phyloP scores from a whole-genome alignment of 768 basidiomycete species.

The Phylloporus rhodoxanthus region DNA sequence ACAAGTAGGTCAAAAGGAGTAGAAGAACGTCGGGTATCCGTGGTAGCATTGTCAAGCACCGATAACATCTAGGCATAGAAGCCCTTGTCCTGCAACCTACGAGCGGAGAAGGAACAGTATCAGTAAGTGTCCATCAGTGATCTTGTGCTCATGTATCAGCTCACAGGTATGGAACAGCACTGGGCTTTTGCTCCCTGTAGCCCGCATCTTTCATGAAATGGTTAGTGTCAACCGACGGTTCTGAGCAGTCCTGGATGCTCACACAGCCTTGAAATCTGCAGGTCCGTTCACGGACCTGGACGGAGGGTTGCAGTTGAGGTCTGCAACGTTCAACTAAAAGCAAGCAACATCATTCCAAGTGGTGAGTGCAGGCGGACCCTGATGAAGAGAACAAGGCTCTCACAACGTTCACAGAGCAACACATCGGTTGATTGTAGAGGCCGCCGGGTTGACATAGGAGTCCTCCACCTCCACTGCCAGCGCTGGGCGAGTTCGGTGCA shows the following conservation, averaged over 20 bases:
- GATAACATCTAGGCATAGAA: background rate
- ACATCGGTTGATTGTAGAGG: background rate
- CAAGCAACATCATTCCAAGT: background rate
- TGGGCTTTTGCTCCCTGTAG: background rate
- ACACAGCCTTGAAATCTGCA: no score
- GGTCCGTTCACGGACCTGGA: no score
- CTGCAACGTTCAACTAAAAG: background rate
- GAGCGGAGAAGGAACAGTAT: background rate
- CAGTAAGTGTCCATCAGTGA: background rate
- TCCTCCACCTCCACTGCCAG: no score
- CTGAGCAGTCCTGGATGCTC: no score
- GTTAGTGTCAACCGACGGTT: no score
- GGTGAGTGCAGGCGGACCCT: background rate
- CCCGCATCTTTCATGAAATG: no score
- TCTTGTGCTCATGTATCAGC: background rate
- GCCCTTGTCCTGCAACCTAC: background rate
- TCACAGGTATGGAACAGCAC: background rate
- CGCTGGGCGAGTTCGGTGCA: background rate
- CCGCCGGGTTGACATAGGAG: no score
- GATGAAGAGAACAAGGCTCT: background rate
- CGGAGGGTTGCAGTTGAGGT: no score
- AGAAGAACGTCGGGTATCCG: no score
- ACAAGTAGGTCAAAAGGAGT: no score
- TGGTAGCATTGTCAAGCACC: background rate
- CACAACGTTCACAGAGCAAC: background rate